These are phyloP conservation scores for Vigna radiata DNA, from an alignment of 306 rosid genomes.

Conservation along the genomic window DNA sequence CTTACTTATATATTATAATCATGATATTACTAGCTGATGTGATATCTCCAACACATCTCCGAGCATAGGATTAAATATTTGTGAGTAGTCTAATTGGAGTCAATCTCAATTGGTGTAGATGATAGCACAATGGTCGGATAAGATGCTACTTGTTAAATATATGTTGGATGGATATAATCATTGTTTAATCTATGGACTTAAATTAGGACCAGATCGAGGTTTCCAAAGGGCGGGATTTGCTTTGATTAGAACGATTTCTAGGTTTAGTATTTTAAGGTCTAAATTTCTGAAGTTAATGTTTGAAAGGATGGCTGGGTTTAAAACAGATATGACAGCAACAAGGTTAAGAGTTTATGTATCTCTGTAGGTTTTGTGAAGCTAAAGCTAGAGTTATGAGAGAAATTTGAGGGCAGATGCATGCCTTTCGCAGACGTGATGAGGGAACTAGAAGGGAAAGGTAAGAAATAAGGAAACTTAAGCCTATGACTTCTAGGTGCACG, in stretches of 20 bases:
- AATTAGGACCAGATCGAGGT: not conserved
- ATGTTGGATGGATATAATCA: not conserved
- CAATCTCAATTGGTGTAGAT: not conserved
- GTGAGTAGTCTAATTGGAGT: too few species aligned
- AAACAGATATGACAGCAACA: not conserved
- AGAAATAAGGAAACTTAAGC: constrained; percentile 2
- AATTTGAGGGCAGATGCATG: not conserved
- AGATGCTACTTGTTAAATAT: not conserved
- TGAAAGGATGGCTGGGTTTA: not conserved
- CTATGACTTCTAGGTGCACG: not conserved
- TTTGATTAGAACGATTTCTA: not conserved
- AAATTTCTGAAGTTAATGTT: constrained; percentile 2
- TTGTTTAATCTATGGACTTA: not conserved
- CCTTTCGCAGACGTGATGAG: not conserved
- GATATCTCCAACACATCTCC: too few species aligned
- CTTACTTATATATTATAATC: too few species aligned
- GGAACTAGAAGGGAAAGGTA: not conserved
- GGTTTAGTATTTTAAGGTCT: not conserved
- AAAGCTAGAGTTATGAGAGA: not conserved
- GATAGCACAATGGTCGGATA: not conserved
- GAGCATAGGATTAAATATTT: too few species aligned
- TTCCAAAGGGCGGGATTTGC: not conserved
- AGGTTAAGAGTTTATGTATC: not conserved
- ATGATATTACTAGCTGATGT: too few species aligned
- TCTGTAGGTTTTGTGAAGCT: constrained; percentile 3